A percentile compares a stretch with the other conserved stretches of the same genome.
Conservation (phyloP, 2,329 filamentous ascomycete genomes). For the Thermomyces lanuginosus region DNA sequence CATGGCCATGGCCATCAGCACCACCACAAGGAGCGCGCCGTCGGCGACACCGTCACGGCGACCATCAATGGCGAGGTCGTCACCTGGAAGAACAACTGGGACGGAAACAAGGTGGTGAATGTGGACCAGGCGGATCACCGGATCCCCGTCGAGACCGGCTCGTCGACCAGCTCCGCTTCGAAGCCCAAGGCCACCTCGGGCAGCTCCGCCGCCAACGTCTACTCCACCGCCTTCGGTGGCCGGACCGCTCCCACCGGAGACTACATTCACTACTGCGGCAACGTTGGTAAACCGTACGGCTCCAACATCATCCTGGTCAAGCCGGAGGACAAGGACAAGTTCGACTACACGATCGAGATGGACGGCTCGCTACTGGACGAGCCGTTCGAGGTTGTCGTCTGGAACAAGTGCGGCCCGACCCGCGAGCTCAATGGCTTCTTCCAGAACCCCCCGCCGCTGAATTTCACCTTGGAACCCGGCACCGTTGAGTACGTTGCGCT, state of each 20-base stretch:
- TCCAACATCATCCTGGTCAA: slow-evolving; percentile 25
- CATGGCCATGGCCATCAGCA: slow-evolving; percentile 26
- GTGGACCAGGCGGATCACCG: slow-evolving; percentile 5
- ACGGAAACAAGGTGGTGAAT: too few relatives aligned
- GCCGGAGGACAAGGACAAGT: slow-evolving; percentile 15
- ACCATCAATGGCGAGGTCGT: slow-evolving; percentile 18
- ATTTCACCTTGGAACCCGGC: slow-evolving; percentile 15
- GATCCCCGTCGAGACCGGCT: slow-evolving; percentile 5
- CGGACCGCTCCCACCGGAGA: slow-evolving; percentile 9
- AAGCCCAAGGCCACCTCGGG: slow-evolving; percentile 3
- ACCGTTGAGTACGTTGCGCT: slow-evolving; percentile 23
- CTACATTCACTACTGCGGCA: slow-evolving; percentile 17
- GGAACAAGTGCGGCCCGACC: slow-evolving; percentile 24
- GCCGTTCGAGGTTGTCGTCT: slow-evolving; percentile 23
- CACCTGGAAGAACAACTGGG: slow-evolving; percentile 23
- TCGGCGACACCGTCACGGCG: slow-evolving; percentile 18
- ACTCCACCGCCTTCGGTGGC: slow-evolving; percentile 16
- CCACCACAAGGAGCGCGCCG: slow-evolving; percentile 17
- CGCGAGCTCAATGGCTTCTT: slow-evolving; percentile 19
- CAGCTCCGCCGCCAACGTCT: slow-evolving; percentile 4
- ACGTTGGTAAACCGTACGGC: slow-evolving; percentile 23
- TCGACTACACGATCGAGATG: slow-evolving; percentile 22
- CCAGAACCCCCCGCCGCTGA: slow-evolving; percentile 17
- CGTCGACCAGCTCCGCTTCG: slow-evolving; percentile 7
- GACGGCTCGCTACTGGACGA: slow-evolving; percentile 15